Percentiles rank a stretch among this genome's conserved stretches.
Evolutionary conservation across 2,329 filamentous ascomycete species (phyloP).

Genomic region (Moelleriella libera): DNA sequence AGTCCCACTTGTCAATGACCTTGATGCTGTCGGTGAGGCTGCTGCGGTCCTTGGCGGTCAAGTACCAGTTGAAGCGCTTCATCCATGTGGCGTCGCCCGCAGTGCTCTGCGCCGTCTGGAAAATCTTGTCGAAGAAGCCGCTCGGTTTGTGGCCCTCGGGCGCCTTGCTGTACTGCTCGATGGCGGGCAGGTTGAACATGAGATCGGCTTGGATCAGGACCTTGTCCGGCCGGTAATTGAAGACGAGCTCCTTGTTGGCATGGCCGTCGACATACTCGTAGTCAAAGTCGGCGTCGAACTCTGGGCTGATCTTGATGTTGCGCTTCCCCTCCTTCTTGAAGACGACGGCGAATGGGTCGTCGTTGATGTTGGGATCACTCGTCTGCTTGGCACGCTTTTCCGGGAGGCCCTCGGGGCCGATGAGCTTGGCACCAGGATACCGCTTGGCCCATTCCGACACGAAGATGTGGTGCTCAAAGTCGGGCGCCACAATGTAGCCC

Average conservation of each 20-base stretch:
- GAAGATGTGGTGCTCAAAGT: conserved; percentile 93
- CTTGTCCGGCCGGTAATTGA: conserved; percentile 64
- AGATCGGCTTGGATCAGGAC: conserved; percentile 83
- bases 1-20: conserved; percentile 68
- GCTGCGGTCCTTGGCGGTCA: conserved; percentile 44
- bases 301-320: conserved; percentile 44
- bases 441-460: conserved; percentile 69
- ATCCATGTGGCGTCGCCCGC: conserved; percentile 55
- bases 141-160: conserved; percentile 20
- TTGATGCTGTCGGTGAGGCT: conserved; percentile 57
- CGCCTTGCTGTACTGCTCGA: conserved; percentile 71
- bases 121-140: conserved; percentile 27
- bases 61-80: conserved; percentile 75
- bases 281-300: conserved; percentile 80
- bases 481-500: conserved; percentile 73
- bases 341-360: conserved; percentile 49
- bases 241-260: conserved; percentile 75
- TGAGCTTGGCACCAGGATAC: conserved; percentile 64
- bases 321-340: conserved; percentile 45
- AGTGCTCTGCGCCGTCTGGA: conserved; percentile 44
- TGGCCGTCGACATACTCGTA: conserved; percentile 72
- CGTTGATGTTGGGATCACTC: conserved; percentile 27
- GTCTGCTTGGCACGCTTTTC: conserved; percentile 60
- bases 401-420: conserved; percentile 69
- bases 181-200: conserved; percentile 79